Percentiles rank a stretch among this genome's conserved stretches.
phyloP scores from a whole-genome alignment of 2,329 filamentous ascomycete genomes.

The Penicillium sp. region DNA sequence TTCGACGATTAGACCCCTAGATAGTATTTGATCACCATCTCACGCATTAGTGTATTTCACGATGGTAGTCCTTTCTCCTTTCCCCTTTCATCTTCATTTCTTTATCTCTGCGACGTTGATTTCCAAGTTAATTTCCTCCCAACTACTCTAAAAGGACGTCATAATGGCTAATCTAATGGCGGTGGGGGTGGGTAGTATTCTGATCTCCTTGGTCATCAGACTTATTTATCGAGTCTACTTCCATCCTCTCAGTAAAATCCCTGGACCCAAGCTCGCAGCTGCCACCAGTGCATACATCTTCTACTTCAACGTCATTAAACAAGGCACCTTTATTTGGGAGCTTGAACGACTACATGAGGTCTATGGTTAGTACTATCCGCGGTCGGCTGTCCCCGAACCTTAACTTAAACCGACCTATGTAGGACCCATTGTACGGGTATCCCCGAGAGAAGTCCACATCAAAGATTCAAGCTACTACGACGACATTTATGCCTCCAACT shows the following conservation, averaged over 20 bases:
- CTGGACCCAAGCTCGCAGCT: slow-evolving; percentile 37
- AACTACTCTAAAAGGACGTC: not conserved
- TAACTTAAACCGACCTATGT: not conserved
- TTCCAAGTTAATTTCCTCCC: not conserved
- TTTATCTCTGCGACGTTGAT: not conserved
- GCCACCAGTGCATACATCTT: slow-evolving; percentile 33
- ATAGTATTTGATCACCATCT: not conserved
- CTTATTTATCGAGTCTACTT: slow-evolving; percentile 34
- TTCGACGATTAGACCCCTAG: not conserved
- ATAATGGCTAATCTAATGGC: not conserved
- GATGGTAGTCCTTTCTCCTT: not conserved
- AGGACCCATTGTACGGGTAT: slow-evolving; percentile 41
- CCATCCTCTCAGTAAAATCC: slow-evolving; percentile 34
- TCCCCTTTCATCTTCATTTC: not conserved
- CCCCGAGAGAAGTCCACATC: slow-evolving; percentile 39
- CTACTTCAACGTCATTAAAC: slow-evolving; percentile 36
- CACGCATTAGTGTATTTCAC: not conserved
- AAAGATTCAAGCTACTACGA: slow-evolving; percentile 37
- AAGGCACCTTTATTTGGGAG: slow-evolving; percentile 36
- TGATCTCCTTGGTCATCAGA: slow-evolving; percentile 2
- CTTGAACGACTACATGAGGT: slow-evolving; percentile 35
- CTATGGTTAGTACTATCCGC: slow-evolving; percentile 6
- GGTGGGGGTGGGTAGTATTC: not conserved
- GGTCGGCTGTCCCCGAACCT: not conserved
- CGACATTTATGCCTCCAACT: slow-evolving; percentile 30